Percentiles rank a stretch among this genome's conserved stretches.
phyloP scores from a whole-genome alignment of 2,329 filamentous ascomycete genomes.

The Ceratocystis variospora region DNA sequence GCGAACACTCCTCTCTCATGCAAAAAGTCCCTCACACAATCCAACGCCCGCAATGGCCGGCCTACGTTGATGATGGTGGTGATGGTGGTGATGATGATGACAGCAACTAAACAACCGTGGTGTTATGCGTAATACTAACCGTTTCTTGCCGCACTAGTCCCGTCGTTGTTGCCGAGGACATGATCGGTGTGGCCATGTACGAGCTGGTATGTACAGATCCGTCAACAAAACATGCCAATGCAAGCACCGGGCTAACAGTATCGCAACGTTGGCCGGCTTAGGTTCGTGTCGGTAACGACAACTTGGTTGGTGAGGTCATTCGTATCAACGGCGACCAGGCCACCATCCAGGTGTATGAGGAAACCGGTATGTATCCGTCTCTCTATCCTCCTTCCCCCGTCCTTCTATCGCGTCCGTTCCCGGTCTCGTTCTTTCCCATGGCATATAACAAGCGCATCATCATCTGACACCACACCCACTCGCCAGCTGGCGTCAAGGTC shows the following conservation, averaged over 20 bases:
- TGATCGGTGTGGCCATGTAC: conserved; percentile 99
- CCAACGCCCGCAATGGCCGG: conserved; percentile 16
- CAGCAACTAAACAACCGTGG: conserved; percentile 13
- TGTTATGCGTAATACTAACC: conserved; percentile 25
- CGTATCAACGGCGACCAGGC: conserved; percentile 91
- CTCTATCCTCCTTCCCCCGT: not conserved
- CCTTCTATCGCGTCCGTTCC: not conserved
- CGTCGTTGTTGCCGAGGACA: conserved; percentile 92
- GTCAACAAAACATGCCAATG: not conserved
- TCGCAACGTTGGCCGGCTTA: conserved; percentile 26
- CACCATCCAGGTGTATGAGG: conserved; percentile 97
- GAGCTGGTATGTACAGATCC: conserved; percentile 57
- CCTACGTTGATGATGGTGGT: not conserved
- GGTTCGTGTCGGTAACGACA: conserved; percentile 85
- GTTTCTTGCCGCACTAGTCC: conserved; percentile 39
- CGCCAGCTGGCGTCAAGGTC: conserved; percentile 75
- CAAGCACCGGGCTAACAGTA: conserved; percentile 1
- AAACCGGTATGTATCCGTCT: conserved; percentile 58
- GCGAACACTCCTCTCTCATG: conserved; percentile 20
- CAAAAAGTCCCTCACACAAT: conserved; percentile 19
- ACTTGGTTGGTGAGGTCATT: conserved; percentile 93
- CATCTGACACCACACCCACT: not conserved
- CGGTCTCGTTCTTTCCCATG: not conserved
- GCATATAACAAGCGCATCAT: not conserved
- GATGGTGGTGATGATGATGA: no score